Evolutionary conservation across 306 rosid genomes (phyloP), one percentile per base, ranked within the genome.

Genomic region (Castanea sativa): DNA sequence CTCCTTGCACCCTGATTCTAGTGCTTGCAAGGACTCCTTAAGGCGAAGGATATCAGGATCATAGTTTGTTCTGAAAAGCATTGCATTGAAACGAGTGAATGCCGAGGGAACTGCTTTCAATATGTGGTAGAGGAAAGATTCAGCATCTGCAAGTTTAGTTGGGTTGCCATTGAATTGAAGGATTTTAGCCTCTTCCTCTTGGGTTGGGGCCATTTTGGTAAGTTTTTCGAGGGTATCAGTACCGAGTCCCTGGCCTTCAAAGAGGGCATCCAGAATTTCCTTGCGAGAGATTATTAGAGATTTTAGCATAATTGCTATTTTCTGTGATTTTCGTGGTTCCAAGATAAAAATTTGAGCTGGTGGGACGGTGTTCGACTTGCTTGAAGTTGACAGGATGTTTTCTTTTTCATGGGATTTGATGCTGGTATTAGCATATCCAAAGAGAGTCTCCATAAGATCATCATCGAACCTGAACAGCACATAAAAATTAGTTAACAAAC

Each of bases 141-240:
- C 97, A 9, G 95, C 97, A 51, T 90, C 90, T 10, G 92, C 93
- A 4, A 94, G 94, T 69, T 32, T 85, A 63, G 82, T 79, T 1
- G 90, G 90, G 86, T 91, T 81, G 75, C 97, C 92, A 19, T 73
- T 79, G 83, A 91, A 94, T 33, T 84, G 81, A 60, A 90, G 80
- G 69, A 94, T 84, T 72, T 88, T 89, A 77, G 89, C 74, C 73
- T 75, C 89, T 86, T 91, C 94, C 80, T 95, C 92, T 83, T 84
- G 77, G 16, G 86, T 89, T 23, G 98, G 96, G 38, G 91, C 82
- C 86, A 95, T 85, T 83, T 86, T 95, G 20, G 87, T 86, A 71
- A 94, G 95, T 57, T 87, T 92, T 70, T 94, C 98, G 4, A 92
- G 97, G 70, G 89, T 86, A 74, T 91, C 98, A 15, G 76, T 55